A percentile compares a stretch with the other conserved stretches of the same genome.
Evolutionary conservation across 345 rosid genomes (phyloP).

Genomic region (Gossypium bickii): DNA sequence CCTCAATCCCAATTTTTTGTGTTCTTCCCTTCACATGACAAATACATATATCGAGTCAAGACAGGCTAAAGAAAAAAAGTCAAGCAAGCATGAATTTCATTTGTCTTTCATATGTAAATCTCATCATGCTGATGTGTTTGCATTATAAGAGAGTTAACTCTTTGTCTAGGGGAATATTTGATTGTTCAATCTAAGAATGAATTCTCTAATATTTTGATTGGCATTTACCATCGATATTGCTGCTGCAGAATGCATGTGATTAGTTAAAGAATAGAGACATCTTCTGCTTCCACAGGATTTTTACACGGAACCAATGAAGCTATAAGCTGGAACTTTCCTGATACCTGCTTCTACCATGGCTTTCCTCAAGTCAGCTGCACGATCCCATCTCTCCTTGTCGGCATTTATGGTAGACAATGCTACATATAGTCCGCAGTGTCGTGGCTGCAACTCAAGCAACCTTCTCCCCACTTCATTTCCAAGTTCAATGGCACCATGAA

Average conservation of each 20-base stretch:
- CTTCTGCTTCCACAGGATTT: background rate
- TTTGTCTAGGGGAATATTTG: background rate
- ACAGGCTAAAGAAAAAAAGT: background rate
- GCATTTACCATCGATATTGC: background rate
- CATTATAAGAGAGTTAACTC: background rate
- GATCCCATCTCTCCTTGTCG: conserved; percentile 41
- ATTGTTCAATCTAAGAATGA: background rate
- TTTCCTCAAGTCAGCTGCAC: conserved; percentile 49
- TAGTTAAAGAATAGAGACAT: background rate
- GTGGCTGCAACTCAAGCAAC: conserved; percentile 47
- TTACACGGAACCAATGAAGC: conserved; percentile 24
- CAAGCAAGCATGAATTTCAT: background rate
- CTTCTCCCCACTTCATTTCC: conserved; percentile 45
- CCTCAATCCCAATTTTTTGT: too few species aligned
- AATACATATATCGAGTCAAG: background rate
- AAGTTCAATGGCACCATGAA: conserved; percentile 49
- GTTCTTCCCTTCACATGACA: background rate
- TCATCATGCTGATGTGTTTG: background rate
- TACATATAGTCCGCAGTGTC: conserved; percentile 47
- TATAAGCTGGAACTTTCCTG: conserved; percentile 46
- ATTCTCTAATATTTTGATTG: background rate
- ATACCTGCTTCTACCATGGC: conserved; percentile 42
- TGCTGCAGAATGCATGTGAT: background rate
- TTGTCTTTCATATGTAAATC: background rate
- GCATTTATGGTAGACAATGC: conserved; percentile 49